These are phyloP conservation scores for Alternaria brassicae DNA, from an alignment of 2,329 filamentous ascomycete species.

Conservation along the genomic window DNA sequence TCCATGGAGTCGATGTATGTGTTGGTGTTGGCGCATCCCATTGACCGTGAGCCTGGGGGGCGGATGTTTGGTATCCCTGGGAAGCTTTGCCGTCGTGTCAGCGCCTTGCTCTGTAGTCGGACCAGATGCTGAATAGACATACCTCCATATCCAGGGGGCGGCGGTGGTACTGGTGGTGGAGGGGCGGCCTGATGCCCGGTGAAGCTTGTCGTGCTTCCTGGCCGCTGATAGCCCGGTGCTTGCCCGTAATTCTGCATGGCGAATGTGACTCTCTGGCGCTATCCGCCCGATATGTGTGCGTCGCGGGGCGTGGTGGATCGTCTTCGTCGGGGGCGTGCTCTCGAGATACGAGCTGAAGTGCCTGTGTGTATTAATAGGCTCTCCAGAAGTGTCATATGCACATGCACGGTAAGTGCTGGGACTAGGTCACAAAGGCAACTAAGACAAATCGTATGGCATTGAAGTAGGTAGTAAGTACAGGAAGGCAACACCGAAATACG, in stretches of 20 bases:
- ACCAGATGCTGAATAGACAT: constrained; percentile 3
- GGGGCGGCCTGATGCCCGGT: constrained; percentile 27
- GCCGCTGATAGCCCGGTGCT: constrained; percentile 37
- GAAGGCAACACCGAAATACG: constrained; percentile 18
- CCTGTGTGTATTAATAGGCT: constrained; percentile 25
- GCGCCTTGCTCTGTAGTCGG: background rate
- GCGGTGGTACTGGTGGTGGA: constrained; percentile 26
- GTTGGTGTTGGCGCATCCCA: constrained; percentile 38
- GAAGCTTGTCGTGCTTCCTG: constrained; percentile 43
- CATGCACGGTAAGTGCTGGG: constrained; percentile 19
- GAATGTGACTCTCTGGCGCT: background rate
- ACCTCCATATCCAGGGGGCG: constrained; percentile 42
- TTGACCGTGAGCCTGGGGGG: constrained; percentile 38
- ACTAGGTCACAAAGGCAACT: constrained; percentile 13
- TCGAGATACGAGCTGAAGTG: constrained; percentile 17
- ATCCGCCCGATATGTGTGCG: background rate
- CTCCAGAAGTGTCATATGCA: constrained; percentile 13
- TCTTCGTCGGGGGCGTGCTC: constrained; percentile 1
- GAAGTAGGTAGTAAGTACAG: constrained; percentile 10
- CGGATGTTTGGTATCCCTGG: constrained; percentile 34
- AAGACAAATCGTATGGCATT: constrained; percentile 7
- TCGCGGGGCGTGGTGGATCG: constrained; percentile 1
- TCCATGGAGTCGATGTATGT: constrained; percentile 34
- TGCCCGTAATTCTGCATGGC: constrained; percentile 47
- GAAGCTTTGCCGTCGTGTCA: constrained; percentile 12